Conservation (phyloP, 108 stramenopile genomes). For the Cyclotella baltica region DNA sequence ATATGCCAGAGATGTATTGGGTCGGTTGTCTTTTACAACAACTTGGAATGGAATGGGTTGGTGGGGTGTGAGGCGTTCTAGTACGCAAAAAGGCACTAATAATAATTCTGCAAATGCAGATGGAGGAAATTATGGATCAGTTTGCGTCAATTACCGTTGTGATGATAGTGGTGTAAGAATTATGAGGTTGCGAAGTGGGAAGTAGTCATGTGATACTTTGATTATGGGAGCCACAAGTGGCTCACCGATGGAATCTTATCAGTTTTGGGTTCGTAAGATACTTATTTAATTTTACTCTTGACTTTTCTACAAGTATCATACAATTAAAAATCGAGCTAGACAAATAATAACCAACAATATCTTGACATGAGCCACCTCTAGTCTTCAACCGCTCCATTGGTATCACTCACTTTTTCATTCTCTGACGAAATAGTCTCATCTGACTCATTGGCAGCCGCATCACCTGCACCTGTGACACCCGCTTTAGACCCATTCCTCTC, state of each 20-base stretch:
- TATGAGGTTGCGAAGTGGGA: slow-evolving; percentile 43
- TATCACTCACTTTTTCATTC: background rate
- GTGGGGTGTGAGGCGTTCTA: slow-evolving; percentile 34
- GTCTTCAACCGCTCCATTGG: background rate
- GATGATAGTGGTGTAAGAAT: slow-evolving; percentile 48
- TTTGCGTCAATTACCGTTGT: slow-evolving; percentile 51
- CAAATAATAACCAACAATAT: background rate
- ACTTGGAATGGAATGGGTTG: slow-evolving; percentile 55
- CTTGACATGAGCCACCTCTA: background rate
- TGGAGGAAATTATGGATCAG: slow-evolving; percentile 26
- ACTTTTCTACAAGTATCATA: background rate
- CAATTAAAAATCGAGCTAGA: background rate
- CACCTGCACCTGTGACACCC: background rate
- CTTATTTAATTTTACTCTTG: background rate
- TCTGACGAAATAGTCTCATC: background rate
- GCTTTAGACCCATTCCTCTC: background rate
- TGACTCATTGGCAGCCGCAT: background rate
- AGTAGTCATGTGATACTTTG: background rate
- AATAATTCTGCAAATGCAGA: background rate
- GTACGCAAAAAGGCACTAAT: background rate
- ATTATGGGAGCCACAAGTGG: background rate
- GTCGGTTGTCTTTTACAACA: slow-evolving; percentile 59
- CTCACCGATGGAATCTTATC: too few relatives aligned
- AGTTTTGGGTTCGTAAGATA: too few relatives aligned
- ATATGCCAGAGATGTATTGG: slow-evolving; percentile 81